Evolutionary conservation across 768 basidiomycete genomes (phyloP).

Genomic region (Galerina sulciceps): DNA sequence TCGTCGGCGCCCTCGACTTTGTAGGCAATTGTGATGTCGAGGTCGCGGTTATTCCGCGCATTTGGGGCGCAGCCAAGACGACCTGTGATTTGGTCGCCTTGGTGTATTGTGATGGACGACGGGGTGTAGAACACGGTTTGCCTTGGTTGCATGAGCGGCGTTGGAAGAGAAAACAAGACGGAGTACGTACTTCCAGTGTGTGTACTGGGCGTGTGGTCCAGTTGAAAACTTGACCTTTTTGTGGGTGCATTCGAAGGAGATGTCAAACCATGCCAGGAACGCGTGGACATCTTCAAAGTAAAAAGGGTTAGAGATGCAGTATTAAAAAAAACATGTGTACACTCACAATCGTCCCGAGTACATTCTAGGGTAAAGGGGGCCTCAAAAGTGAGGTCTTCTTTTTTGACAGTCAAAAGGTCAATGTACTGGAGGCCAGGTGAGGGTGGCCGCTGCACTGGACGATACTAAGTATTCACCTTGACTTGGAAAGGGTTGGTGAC

Average conservation of each 20-base stretch:
- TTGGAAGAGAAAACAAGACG: not conserved
- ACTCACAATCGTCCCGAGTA: slow-evolving; percentile 90
- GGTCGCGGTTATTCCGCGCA: slow-evolving; percentile 89
- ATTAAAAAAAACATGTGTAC: not conserved
- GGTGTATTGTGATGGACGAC: slow-evolving; percentile 66
- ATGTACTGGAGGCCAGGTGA: slow-evolving; percentile 62
- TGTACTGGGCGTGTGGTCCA: slow-evolving; percentile 96
- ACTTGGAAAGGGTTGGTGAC: slow-evolving; percentile 91
- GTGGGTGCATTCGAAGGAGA: slow-evolving; percentile 93
- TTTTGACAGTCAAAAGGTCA: slow-evolving; percentile 87
- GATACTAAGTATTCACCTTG: slow-evolving; percentile 56
- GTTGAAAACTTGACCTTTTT: slow-evolving; percentile 96
- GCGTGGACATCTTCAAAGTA: slow-evolving; percentile 81
- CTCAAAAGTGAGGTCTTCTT: slow-evolving; percentile 91
- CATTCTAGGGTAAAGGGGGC: slow-evolving; percentile 79
- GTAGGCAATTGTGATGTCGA: slow-evolving; percentile 88
- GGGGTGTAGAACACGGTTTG: slow-evolving; percentile 99
- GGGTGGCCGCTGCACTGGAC: not conserved
- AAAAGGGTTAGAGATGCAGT: slow-evolving; percentile 3
- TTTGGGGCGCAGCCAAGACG: slow-evolving; percentile 84
- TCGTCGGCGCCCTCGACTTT: slow-evolving; percentile 39
- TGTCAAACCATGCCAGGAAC: slow-evolving; percentile 99
- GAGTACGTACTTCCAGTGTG: slow-evolving; percentile 88
- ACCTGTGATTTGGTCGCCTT: slow-evolving; percentile 78
- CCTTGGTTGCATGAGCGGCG: slow-evolving; percentile 37